Base-by-base conservation (phyloP, 73 alveolate species). In the Strombidium stylifer region DNA sequence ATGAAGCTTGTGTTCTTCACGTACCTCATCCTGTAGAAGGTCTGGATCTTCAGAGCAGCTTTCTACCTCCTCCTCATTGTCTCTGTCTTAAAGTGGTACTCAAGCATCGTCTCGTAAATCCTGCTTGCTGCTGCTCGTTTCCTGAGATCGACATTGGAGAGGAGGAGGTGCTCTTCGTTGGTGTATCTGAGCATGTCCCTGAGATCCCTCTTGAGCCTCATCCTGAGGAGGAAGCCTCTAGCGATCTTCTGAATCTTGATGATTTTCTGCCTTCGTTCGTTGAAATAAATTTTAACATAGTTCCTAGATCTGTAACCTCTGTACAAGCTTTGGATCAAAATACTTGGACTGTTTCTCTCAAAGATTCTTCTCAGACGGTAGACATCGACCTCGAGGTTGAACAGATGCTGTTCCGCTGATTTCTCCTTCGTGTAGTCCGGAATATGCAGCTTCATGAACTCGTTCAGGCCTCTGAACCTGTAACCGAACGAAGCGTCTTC, bases 331-430 rank as follows among this genome's bases (percentile, higher is more conserved):
- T 69, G 35, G 11, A 69, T 69, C 7, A 64, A 12, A n/a, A 69
- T 69, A 1, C 42, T 37, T 14, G 82, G 82, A 34, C 62, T 32
- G 20, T 69, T 51, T 20, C 72, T 69, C 34, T 69, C 82, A 45
- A 35, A 57, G 6, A 71, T 74, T 41, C 87, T 50, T 6, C 49
- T 62, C 4, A 62, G 51, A 30, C 72, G 12, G 40, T 71, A 79
- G 4, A 79, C 18, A 26, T 74, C 87, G 24, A 74, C 67, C n/a
- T 74, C 77, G 15, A 74, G 51, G 21, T 61, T 61, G 37, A 74
- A 14, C 8, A 74, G 16, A 74, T 64, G 80, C 28, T 52, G 66
- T 48, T 73, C 86, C 6, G 86, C 80, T 11, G 59, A 49, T 20
- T 61, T 44, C 20, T 73, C 79, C 7, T 25, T 16, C 8, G 53